Evolutionary conservation across 2,329 filamentous ascomycete genomes (phyloP).

Genomic region (Verruconis gallopava): DNA sequence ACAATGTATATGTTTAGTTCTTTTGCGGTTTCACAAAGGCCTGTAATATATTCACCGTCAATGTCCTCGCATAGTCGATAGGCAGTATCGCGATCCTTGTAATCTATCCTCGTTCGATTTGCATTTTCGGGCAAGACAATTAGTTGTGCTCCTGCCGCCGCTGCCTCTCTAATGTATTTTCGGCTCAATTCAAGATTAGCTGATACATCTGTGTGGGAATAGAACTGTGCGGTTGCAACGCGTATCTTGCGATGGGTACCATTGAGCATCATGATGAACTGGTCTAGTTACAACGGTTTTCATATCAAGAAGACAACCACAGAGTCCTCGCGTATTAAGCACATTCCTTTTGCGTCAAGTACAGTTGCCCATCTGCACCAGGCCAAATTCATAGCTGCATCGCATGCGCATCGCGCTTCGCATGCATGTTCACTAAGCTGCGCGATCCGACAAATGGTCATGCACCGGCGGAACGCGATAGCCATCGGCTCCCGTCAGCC

Average conservation of each 20-base stretch:
- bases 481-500: too few species aligned
- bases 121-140: constrained; percentile 1
- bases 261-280: not conserved
- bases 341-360: too few species aligned
- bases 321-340: too few species aligned
- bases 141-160: not conserved
- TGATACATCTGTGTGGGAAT: not conserved
- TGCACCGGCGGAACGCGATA: too few species aligned
- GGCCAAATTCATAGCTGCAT: too few species aligned
- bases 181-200: not conserved
- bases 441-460: too few species aligned
- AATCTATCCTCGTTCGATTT: not conserved
- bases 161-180: not conserved
- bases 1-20: not conserved
- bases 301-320: too few species aligned
- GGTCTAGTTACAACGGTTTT: too few species aligned
- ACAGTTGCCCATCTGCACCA: too few species aligned
- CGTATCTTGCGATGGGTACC: not conserved
- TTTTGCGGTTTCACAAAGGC: not conserved
- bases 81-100: not conserved
- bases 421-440: too few species aligned
- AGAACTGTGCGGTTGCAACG: not conserved
- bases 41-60: constrained; percentile 1
- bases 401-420: too few species aligned
- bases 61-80: not conserved